These are phyloP conservation scores for Fusarium redolens DNA, from an alignment of 2,329 filamentous ascomycete genomes.

Conservation along the genomic window DNA sequence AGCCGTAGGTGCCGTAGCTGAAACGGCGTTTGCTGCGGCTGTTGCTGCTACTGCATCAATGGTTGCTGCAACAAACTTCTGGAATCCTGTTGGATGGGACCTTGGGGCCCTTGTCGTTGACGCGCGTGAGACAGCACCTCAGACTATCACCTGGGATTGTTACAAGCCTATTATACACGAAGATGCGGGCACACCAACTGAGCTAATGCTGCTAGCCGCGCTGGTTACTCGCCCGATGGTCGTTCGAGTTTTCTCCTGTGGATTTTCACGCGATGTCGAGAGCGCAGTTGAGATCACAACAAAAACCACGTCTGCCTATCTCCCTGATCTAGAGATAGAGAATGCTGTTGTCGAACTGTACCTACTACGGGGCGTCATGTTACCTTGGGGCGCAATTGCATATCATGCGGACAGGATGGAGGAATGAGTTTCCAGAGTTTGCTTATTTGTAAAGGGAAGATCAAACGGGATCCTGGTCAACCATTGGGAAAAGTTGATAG, in stretches of 20 bases:
- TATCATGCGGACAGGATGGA: neutral
- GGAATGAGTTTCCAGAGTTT: neutral
- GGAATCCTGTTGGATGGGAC: neutral
- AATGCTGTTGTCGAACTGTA: neutral
- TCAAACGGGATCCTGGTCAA: neutral
- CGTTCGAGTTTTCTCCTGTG: too few species aligned
- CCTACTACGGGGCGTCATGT: neutral
- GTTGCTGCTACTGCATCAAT: neutral
- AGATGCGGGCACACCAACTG: neutral
- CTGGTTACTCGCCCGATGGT: neutral
- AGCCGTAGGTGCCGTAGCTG: neutral
- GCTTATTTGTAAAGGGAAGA: neutral
- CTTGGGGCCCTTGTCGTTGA: neutral
- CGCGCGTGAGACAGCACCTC: neutral
- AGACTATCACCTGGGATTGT: neutral
- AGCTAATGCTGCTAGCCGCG: neutral
- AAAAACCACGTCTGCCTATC: neutral
- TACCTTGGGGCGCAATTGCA: neutral
- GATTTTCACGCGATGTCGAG: too few species aligned
- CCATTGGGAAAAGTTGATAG: too few species aligned
- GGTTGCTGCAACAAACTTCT: neutral
- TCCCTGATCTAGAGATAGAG: neutral
- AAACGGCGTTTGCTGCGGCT: neutral
- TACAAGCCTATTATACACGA: neutral
- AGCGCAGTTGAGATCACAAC: too few species aligned